Evolutionary conservation across 1,139 yeast species (phyloP).

Genomic region (Blastobotrys proliferans): DNA sequence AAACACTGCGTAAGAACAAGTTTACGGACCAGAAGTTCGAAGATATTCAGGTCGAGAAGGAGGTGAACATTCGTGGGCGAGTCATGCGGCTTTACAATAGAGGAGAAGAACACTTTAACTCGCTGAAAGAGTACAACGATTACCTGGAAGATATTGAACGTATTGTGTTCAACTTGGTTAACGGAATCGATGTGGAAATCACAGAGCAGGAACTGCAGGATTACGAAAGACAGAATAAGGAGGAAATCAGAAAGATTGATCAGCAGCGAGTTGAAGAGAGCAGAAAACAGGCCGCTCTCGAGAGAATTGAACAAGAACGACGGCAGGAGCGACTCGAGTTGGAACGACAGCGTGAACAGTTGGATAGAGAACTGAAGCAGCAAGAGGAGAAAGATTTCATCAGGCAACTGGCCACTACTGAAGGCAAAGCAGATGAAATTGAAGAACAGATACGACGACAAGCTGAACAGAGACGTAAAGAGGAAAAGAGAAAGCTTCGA

Average conservation of each 20-base stretch:
- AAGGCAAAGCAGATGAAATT: constrained; percentile 47
- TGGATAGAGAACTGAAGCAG: constrained; percentile 39
- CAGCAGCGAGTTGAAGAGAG: constrained; percentile 62
- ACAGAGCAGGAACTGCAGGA: constrained; percentile 66
- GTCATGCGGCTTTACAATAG: constrained; percentile 77
- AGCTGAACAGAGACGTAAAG: constrained; percentile 24
- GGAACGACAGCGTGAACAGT: constrained; percentile 34
- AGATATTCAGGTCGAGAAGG: constrained; percentile 83
- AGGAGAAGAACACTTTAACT: constrained; percentile 66
- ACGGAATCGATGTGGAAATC: constrained; percentile 63
- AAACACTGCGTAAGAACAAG: constrained; percentile 77
- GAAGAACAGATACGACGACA: constrained; percentile 38
- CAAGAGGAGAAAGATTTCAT: constrained; percentile 67
- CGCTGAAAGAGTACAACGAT: constrained; percentile 58
- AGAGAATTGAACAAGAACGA: constrained; percentile 65
- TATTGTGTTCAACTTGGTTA: constrained; percentile 69
- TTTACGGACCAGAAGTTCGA: constrained; percentile 92
- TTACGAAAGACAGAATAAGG: constrained; percentile 74
- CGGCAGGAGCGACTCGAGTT: constrained; percentile 37
- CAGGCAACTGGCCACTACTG: constrained; percentile 52
- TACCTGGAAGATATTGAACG: constrained; percentile 83
- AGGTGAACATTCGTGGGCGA: constrained; percentile 82
- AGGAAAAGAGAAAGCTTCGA: constrained; percentile 27
- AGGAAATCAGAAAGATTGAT: constrained; percentile 66
- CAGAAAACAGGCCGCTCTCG: constrained; percentile 58